phyloP scores from a whole-genome alignment of 495 filamentous ascomycete species.

The Parmelia sp. region DNA sequence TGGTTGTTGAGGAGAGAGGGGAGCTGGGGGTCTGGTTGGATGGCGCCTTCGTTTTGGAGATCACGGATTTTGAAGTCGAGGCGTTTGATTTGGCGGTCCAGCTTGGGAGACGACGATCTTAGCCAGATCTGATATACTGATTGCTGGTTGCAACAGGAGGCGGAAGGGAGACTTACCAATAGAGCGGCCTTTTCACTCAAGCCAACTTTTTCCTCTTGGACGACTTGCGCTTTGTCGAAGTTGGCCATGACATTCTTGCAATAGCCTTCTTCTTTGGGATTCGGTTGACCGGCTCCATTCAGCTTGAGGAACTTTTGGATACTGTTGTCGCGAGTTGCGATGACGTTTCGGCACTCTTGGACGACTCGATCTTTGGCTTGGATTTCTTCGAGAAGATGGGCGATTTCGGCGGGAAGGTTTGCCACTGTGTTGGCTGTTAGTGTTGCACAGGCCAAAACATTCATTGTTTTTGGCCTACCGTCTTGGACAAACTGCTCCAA shows the following conservation, averaged over 20 bases:
- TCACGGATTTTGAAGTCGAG: constrained; percentile 83
- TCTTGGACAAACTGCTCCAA: constrained; percentile 90
- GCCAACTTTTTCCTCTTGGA: constrained; percentile 83
- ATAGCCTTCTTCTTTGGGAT: constrained; percentile 79
- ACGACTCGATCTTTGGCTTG: constrained; percentile 79
- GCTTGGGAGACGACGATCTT: constrained; percentile 23
- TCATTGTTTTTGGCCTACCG: constrained; percentile 35
- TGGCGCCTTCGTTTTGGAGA: constrained; percentile 70
- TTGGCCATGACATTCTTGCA: constrained; percentile 63
- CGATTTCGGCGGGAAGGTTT: constrained; percentile 86
- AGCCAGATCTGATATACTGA: not conserved
- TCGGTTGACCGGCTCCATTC: constrained; percentile 71
- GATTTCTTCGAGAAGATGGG: constrained; percentile 90
- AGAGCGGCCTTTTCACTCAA: constrained; percentile 70
- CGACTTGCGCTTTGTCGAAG: constrained; percentile 59
- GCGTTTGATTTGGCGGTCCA: constrained; percentile 84
- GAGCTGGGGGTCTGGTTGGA: constrained; percentile 66
- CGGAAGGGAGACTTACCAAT: constrained; percentile 37
- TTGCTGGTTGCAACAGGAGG: not conserved
- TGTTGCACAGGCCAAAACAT: not conserved
- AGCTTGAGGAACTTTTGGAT: constrained; percentile 87
- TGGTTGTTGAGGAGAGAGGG: constrained; percentile 70
- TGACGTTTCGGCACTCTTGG: constrained; percentile 63
- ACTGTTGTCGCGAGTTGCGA: constrained; percentile 69
- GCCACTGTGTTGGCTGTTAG: constrained; percentile 48